Conservation (phyloP, 805 yeast genomes). For the Limtongia smithiae region DNA sequence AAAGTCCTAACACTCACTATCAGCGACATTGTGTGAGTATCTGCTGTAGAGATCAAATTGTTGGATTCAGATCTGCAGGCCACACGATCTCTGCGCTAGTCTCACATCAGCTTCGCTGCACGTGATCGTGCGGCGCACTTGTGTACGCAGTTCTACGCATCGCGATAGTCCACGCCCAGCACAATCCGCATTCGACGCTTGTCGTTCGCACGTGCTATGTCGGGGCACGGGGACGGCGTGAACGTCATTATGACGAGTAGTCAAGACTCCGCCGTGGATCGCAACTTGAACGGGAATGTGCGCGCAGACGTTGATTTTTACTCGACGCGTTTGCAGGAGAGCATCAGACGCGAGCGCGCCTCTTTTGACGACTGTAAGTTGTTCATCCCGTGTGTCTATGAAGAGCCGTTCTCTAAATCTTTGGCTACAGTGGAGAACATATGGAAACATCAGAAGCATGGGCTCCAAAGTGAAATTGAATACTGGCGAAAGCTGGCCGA, state of each 20-base stretch:
- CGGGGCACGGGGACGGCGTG: neutral
- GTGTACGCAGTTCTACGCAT: no score
- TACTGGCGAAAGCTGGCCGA: conserved; percentile 13
- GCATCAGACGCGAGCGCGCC: conserved; percentile 23
- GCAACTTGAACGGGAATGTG: conserved; percentile 11
- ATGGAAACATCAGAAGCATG: conserved; percentile 20
- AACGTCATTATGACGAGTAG: conserved; percentile 1
- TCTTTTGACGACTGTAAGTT: conserved; percentile 16
- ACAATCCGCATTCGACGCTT: no score
- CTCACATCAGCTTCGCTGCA: no score
- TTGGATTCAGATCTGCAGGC: no score
- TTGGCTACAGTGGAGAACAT: conserved; percentile 12
- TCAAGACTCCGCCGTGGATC: conserved; percentile 9
- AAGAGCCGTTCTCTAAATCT: neutral
- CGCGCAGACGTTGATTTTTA: conserved; percentile 28
- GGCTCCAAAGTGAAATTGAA: conserved; percentile 18
- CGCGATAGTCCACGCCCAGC: no score
- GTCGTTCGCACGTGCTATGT: no score
- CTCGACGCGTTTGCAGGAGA: conserved; percentile 17
- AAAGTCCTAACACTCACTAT: no score
- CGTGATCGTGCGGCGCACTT: no score
- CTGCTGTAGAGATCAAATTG: no score
- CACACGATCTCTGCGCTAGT: no score
- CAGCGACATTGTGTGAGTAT: no score
- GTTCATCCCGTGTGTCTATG: neutral